These are phyloP conservation scores for Boeremia lycopersici DNA, from an alignment of 2,329 filamentous ascomycete species.

Conservation along the genomic window DNA sequence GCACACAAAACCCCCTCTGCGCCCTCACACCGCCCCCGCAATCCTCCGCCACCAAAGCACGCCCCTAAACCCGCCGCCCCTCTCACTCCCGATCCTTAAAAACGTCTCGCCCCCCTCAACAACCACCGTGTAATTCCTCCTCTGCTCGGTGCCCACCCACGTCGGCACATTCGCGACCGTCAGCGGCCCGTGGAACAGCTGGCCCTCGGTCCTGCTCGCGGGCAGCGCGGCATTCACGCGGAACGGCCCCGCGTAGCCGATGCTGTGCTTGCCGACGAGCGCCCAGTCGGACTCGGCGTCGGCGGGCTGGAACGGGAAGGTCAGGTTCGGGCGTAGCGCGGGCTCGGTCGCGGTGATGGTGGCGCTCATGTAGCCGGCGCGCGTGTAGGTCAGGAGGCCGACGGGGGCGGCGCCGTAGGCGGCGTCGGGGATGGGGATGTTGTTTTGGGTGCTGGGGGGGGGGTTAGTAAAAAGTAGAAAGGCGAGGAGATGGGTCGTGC, in stretches of 20 bases:
- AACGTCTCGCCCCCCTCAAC: conserved; percentile 21
- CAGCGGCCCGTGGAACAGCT: conserved; percentile 37
- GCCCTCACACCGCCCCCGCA: too few species aligned
- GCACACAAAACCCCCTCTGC: too few species aligned
- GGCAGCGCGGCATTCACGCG: conserved; percentile 22
- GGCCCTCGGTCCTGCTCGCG: conserved; percentile 24
- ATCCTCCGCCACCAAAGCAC: conserved; percentile 32
- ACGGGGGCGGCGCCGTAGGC: conserved; percentile 31
- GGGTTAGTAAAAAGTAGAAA: too few species aligned
- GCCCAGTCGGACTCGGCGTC: conserved; percentile 38
- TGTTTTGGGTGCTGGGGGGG: conserved; percentile 21
- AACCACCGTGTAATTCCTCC: conserved; percentile 33
- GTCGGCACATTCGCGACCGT: conserved; percentile 34
- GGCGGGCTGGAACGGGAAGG: conserved; percentile 27
- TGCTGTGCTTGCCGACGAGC: conserved; percentile 34
- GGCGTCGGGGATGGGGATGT: conserved; percentile 25
- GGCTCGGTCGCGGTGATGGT: conserved; percentile 37
- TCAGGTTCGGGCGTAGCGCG: conserved; percentile 25
- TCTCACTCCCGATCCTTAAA: conserved; percentile 33
- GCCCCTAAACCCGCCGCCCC: conserved; percentile 28
- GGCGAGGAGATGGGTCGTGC: too few species aligned
- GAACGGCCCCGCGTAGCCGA: conserved; percentile 36
- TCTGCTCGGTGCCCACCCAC: conserved; percentile 26
- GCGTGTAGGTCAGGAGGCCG: conserved; percentile 37
- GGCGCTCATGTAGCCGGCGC: conserved; percentile 34